Evolutionary conservation across 805 yeast species (phyloP).

Genomic region (Priceomyces melissophilus): DNA sequence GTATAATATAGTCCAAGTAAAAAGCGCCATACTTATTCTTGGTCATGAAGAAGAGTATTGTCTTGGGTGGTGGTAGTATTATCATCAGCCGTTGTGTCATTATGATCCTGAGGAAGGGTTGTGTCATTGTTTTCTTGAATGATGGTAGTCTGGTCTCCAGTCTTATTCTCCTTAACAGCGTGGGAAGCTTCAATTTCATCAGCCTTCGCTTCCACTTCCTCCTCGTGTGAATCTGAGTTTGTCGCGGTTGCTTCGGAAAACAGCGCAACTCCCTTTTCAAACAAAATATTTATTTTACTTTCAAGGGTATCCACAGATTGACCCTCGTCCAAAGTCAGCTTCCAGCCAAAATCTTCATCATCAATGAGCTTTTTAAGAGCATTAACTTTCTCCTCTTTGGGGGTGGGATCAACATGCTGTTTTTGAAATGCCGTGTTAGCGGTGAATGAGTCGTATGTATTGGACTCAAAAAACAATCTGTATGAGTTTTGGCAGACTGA

Average conservation of each 20-base stretch:
- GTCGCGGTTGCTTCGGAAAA: constrained; percentile 11
- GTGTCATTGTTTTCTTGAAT: constrained; percentile 48
- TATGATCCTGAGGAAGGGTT: constrained; percentile 43
- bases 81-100: constrained; percentile 47
- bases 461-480: constrained; percentile 74
- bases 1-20: background rate
- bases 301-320: constrained; percentile 28
- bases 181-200: constrained; percentile 9
- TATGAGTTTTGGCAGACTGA: constrained; percentile 77
- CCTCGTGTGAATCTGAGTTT: constrained; percentile 9
- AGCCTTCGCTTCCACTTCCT: constrained; percentile 6
- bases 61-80: constrained; percentile 29
- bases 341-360: constrained; percentile 56
- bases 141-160: constrained; percentile 24
- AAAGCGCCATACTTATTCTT: constrained; percentile 2
- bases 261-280: constrained; percentile 40
- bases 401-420: constrained; percentile 22
- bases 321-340: constrained; percentile 39
- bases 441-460: constrained; percentile 74
- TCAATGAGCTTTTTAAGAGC: constrained; percentile 40
- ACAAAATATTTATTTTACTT: constrained; percentile 29
- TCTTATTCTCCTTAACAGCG: constrained; percentile 7
- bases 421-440: constrained; percentile 51
- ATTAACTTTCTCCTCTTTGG: constrained; percentile 28
- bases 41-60: constrained; percentile 17